Conservation (phyloP, 805 yeast genomes). For the Nakazawaea holstii region DNA sequence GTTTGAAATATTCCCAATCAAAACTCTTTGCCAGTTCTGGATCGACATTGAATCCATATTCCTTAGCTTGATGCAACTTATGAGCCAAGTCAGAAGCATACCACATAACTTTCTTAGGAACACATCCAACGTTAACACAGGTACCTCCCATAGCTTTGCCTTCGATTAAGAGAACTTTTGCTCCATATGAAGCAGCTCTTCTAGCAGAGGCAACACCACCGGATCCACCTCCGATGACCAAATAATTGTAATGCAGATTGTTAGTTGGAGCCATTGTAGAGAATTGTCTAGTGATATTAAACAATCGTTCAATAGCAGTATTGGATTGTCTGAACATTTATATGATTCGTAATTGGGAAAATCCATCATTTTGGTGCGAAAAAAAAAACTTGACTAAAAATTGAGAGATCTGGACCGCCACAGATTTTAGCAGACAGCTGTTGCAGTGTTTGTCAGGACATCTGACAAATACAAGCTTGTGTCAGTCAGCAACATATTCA, state of each 20-base stretch:
- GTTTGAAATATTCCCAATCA: slow-evolving; percentile 78
- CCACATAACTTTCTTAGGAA: slow-evolving; percentile 99
- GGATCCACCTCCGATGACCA: slow-evolving; percentile 98
- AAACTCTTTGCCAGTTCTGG: slow-evolving; percentile 54
- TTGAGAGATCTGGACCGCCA: too few species aligned
- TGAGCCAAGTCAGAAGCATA: slow-evolving; percentile 88
- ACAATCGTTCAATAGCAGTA: not conserved
- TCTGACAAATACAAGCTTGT: too few species aligned
- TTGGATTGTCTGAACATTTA: not conserved
- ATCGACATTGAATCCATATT: slow-evolving; percentile 72
- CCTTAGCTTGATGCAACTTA: slow-evolving; percentile 65
- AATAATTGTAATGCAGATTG: slow-evolving; percentile 68
- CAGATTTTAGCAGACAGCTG: too few species aligned
- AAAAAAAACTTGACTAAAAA: too few species aligned
- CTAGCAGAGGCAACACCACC: slow-evolving; percentile 99
- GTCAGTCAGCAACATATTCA: too few species aligned
- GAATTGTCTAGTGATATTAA: not conserved
- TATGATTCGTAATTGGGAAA: too few species aligned
- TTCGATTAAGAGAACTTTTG: slow-evolving; percentile 79
- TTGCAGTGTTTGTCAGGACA: too few species aligned
- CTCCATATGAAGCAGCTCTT: slow-evolving; percentile 92
- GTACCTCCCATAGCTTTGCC: slow-evolving; percentile 89
- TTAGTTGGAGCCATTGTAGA: slow-evolving; percentile 47
- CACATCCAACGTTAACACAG: slow-evolving; percentile 99
- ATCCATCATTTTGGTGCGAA: not conserved